Evolutionary conservation across 345 rosid genomes (phyloP).

Genomic region (Cardiospermum halicacabum): DNA sequence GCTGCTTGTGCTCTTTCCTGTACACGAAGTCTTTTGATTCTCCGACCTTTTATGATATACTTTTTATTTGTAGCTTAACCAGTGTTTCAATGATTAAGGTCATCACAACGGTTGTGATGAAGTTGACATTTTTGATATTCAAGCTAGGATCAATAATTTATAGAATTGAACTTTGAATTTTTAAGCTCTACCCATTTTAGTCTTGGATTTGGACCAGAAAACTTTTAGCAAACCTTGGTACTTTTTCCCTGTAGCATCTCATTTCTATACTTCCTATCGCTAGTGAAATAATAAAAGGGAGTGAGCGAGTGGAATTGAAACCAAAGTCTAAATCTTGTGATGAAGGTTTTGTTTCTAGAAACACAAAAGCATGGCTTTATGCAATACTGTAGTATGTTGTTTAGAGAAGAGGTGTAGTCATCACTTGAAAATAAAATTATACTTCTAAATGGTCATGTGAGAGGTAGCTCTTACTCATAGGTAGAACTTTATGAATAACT

Average conservation of each 20-base stretch:
- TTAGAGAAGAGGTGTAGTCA: not conserved
- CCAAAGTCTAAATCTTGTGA: too few species aligned
- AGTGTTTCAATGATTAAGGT: not conserved
- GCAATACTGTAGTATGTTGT: not conserved
- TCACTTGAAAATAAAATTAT: not conserved
- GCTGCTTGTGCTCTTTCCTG: not conserved
- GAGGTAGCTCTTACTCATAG: too few species aligned
- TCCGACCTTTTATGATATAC: not conserved
- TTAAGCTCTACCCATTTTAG: not conserved
- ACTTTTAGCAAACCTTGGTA: not conserved
- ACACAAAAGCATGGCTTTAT: not conserved
- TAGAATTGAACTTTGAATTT: not conserved
- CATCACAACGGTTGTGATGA: not conserved
- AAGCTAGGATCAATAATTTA: not conserved
- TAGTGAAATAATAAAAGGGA: not conserved
- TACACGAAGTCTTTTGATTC: not conserved
- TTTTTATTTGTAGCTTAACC: not conserved
- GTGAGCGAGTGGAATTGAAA: too few species aligned
- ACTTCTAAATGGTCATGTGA: conserved; percentile 3
- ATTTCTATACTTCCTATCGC: not conserved
- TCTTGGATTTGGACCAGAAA: conserved; percentile 1
- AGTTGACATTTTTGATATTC: not conserved
- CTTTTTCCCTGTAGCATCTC: not conserved
- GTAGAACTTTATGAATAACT: too few species aligned
- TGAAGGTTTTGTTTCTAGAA: not conserved